Conservation (phyloP, 169 alveolate species). For the Toxoplasma gondii region DNA sequence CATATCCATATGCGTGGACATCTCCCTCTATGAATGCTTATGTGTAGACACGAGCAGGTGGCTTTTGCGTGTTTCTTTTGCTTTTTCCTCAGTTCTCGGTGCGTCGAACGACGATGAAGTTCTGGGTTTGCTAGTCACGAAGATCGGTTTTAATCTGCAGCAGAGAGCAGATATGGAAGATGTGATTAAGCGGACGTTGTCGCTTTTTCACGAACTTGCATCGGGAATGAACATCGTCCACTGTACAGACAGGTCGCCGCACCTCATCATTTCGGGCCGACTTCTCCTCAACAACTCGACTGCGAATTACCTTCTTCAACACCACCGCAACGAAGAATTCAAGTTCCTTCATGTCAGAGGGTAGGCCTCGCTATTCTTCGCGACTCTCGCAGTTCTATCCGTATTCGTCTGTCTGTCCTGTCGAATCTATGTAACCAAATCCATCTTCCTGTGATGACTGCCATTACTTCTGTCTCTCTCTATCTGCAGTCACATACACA, state of each 20-base stretch:
- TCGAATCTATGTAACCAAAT: not conserved
- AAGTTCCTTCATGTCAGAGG: constrained; percentile 71
- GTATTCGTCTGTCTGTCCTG: not conserved
- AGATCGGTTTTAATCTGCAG: constrained; percentile 87
- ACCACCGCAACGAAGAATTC: constrained; percentile 78
- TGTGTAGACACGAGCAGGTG: not conserved
- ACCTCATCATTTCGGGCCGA: constrained; percentile 91
- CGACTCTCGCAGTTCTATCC: not conserved
- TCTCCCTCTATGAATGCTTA: not conserved
- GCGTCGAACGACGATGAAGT: constrained; percentile 82
- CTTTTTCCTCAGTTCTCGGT: constrained; percentile 72
- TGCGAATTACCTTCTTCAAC: constrained; percentile 73
- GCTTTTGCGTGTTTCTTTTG: too few relatives aligned
- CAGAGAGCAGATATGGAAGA: constrained; percentile 83
- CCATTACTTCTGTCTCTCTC: not conserved
- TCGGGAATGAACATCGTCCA: constrained; percentile 94
- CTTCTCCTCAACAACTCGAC: constrained; percentile 90
- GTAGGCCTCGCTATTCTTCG: not conserved
- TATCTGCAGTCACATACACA: not conserved
- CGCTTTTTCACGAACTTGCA: constrained; percentile 89
- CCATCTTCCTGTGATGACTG: not conserved
- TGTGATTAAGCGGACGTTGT: constrained; percentile 89
- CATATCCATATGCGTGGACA: not conserved
- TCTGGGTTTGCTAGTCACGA: constrained; percentile 78
- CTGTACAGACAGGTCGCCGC: constrained; percentile 90